phyloP scores from a whole-genome alignment of 1,284 basidiomycete genomes.

The Boletus sp. region DNA sequence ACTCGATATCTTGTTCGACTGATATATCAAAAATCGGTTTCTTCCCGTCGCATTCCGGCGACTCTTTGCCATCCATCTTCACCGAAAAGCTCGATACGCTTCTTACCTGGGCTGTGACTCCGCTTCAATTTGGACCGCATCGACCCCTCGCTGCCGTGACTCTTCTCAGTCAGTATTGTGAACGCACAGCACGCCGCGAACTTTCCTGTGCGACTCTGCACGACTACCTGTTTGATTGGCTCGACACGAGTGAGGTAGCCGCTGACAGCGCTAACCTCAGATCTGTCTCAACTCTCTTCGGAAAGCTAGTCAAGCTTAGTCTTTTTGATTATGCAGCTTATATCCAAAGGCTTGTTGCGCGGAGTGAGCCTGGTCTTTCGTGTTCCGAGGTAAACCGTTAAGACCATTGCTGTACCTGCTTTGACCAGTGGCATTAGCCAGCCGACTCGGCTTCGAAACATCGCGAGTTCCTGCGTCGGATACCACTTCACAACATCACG shows the following conservation, averaged over 20 bases:
- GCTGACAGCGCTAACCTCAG: conserved; percentile 55
- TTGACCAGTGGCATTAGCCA: conserved; percentile 16
- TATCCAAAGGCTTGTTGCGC: conserved; percentile 79
- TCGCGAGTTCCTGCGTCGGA: conserved; percentile 61
- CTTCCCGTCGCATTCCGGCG: conserved; percentile 45
- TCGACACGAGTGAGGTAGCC: conserved; percentile 66
- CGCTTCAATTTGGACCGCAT: conserved; percentile 81
- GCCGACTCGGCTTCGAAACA: conserved; percentile 50
- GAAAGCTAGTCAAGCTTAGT: conserved; percentile 71
- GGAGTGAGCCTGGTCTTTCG: conserved; percentile 65
- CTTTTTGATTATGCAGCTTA: conserved; percentile 85
- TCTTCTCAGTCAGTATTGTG: conserved; percentile 69
- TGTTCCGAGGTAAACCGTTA: conserved; percentile 44
- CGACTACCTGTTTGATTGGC: conserved; percentile 80
- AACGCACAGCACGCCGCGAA: conserved; percentile 56
- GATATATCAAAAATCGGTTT: conserved; percentile 61
- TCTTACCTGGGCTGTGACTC: conserved; percentile 84
- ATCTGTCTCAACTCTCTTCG: conserved; percentile 70
- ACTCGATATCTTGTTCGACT: conserved; percentile 72
- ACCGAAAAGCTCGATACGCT: conserved; percentile 75
- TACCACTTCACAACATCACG: conserved; percentile 57
- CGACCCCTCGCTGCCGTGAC: conserved; percentile 79
- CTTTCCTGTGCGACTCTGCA: conserved; percentile 56
- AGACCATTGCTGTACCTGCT: not conserved
- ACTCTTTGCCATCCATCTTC: conserved; percentile 44